phyloP scores from a whole-genome alignment of 2,329 filamentous ascomycete genomes.

The Salinomyces thailandicus region DNA sequence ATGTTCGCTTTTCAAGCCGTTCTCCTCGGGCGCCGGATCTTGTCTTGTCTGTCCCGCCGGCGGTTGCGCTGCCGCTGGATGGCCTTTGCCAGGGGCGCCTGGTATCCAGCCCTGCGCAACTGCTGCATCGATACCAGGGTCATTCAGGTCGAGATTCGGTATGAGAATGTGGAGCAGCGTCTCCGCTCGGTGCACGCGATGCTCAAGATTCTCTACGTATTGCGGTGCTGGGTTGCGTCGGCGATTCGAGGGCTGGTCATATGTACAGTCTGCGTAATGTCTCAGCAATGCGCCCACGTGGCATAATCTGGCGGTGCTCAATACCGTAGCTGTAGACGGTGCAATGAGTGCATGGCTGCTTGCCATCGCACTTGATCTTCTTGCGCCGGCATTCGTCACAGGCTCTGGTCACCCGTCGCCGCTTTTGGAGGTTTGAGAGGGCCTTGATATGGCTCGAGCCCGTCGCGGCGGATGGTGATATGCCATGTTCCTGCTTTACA shows the following conservation, averaged over 20 bases:
- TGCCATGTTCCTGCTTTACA: conserved; percentile 19
- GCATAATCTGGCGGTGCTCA: not conserved
- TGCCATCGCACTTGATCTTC: conserved; percentile 47
- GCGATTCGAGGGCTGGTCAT: conserved; percentile 88
- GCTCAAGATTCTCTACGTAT: conserved; percentile 84
- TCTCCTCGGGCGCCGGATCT: conserved; percentile 24
- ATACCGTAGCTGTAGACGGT: conserved; percentile 97
- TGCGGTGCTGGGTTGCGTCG: conserved; percentile 83
- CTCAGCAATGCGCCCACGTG: conserved; percentile 1
- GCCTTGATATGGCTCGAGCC: conserved; percentile 15
- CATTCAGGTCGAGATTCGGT: conserved; percentile 74
- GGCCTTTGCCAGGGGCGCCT: conserved; percentile 24
- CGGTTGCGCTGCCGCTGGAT: conserved; percentile 8
- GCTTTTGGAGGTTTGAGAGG: conserved; percentile 41
- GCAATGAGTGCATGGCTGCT: conserved; percentile 66
- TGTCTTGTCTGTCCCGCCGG: conserved; percentile 16
- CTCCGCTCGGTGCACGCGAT: conserved; percentile 72
- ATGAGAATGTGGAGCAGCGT: conserved; percentile 66
- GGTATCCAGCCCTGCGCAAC: conserved; percentile 38
- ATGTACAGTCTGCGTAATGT: conserved; percentile 64
- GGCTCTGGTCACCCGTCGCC: conserved; percentile 76
- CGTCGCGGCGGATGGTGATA: conserved; percentile 14
- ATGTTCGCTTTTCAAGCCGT: conserved; percentile 29
- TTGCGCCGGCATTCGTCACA: conserved; percentile 77
- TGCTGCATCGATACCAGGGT: conserved; percentile 68